Percentiles rank a stretch among this genome's conserved stretches.
Conservation (phyloP, 352 stramenopile genomes). For the Phytopythium ostracodes region DNA sequence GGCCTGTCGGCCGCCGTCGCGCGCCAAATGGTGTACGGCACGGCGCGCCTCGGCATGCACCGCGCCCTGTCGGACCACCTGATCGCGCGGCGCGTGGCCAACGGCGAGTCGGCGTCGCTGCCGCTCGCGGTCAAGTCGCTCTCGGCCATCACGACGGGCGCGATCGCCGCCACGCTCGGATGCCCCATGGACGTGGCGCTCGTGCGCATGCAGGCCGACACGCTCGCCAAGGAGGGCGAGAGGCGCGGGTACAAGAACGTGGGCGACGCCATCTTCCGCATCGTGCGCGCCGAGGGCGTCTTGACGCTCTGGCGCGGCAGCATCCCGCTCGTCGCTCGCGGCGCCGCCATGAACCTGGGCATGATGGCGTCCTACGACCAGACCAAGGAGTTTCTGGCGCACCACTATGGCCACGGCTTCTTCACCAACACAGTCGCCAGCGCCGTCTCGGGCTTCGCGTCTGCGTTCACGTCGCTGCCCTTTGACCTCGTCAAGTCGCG, state of each 20-base stretch:
- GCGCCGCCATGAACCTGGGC: conserved; percentile 99
- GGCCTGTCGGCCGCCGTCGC: conserved; percentile 77
- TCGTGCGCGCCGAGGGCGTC: conserved; percentile 85
- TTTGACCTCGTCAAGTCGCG: conserved; percentile 99
- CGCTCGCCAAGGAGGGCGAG: conserved; percentile 86
- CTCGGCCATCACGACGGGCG: conserved; percentile 71
- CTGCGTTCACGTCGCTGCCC: conserved; percentile 96
- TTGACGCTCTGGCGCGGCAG: conserved; percentile 89
- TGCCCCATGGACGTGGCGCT: conserved; percentile 98
- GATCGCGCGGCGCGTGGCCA: conserved; percentile 59
- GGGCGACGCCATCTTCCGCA: conserved; percentile 93
- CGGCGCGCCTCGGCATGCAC: conserved; percentile 81
- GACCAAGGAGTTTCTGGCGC: conserved; percentile 90
- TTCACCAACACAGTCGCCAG: conserved; percentile 92
- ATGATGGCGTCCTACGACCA: conserved; percentile 99
- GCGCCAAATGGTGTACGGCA: conserved; percentile 86
- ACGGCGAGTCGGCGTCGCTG: conserved; percentile 62
- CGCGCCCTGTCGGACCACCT: conserved; percentile 79
- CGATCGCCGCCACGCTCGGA: conserved; percentile 94
- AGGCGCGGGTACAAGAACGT: conserved; percentile 99
- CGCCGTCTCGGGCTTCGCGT: conserved; percentile 96
- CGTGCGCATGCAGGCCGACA: conserved; percentile 97
- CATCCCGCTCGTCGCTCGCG: conserved; percentile 93
- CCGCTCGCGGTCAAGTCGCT: conserved; percentile 71
- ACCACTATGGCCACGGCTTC: conserved; percentile 66